These are phyloP conservation scores for Nigrospora osmanthi DNA, from an alignment of 2,329 filamentous ascomycete genomes.

Conservation along the genomic window DNA sequence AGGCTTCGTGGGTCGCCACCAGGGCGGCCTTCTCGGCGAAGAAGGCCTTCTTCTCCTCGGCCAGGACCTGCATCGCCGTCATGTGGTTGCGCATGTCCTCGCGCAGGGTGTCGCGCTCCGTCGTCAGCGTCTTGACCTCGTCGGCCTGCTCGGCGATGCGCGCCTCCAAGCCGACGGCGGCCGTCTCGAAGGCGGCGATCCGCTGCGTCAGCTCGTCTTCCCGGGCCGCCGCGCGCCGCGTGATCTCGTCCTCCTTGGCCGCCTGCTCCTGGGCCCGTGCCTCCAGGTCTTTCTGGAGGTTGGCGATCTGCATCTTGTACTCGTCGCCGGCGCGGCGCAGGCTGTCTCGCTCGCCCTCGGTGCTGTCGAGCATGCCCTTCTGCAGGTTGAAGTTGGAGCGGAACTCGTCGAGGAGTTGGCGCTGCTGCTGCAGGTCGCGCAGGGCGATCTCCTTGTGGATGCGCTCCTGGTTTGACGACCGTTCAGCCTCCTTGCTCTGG, in stretches of 20 bases:
- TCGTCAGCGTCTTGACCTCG: slow-evolving; percentile 15
- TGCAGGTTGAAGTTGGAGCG: slow-evolving; percentile 25
- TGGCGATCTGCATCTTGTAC: slow-evolving; percentile 13
- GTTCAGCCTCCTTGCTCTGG: slow-evolving; percentile 21
- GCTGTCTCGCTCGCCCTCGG: slow-evolving; percentile 25
- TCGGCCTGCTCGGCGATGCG: slow-evolving; percentile 15
- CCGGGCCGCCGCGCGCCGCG: slow-evolving; percentile 14
- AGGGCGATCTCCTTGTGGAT: slow-evolving; percentile 23
- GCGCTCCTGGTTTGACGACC: slow-evolving; percentile 18
- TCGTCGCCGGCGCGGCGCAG: slow-evolving; percentile 17
- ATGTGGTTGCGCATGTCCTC: slow-evolving; percentile 10
- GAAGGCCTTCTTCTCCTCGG: slow-evolving; percentile 5
- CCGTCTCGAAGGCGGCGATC: slow-evolving; percentile 12
- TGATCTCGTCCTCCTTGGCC: slow-evolving; percentile 15
- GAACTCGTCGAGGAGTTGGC: slow-evolving; percentile 24
- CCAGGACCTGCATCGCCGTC: slow-evolving; percentile 5
- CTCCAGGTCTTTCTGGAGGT: slow-evolving; percentile 15
- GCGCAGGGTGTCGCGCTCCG: slow-evolving; percentile 14
- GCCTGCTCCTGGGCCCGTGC: slow-evolving; percentile 12
- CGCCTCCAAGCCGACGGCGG: slow-evolving; percentile 13
- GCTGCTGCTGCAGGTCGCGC: slow-evolving; percentile 24
- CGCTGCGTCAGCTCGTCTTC: slow-evolving; percentile 15
- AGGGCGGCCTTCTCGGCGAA: slow-evolving; percentile 8
- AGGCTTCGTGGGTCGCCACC: slow-evolving; percentile 3
- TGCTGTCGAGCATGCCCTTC: slow-evolving; percentile 15